Percentiles rank a stretch among this genome's conserved stretches.
Conservation (phyloP, 257 asterid species). For the Fraxinus quadrangulata region DNA sequence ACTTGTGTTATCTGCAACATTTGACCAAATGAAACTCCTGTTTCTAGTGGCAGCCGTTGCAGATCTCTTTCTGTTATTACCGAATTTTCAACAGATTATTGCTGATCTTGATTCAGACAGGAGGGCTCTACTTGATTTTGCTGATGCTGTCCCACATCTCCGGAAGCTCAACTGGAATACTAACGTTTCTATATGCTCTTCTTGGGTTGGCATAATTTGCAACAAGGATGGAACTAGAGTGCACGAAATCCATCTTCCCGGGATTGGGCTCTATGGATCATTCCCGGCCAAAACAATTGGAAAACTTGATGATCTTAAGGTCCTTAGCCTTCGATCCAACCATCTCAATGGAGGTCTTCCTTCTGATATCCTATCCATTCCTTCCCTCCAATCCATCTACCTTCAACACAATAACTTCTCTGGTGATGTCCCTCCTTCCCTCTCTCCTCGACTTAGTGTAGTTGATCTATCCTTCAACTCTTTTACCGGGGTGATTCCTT, state of each 20-base stretch:
- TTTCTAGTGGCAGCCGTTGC: conserved; percentile 32
- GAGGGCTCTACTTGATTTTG: conserved; percentile 67
- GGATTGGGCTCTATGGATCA: conserved; percentile 69
- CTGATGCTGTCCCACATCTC: conserved; percentile 59
- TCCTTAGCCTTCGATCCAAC: conserved; percentile 77
- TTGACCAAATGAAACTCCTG: conserved; percentile 44
- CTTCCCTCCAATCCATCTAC: conserved; percentile 60
- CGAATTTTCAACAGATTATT: conserved; percentile 25
- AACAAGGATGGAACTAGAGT: conserved; percentile 55
- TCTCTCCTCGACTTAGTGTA: conserved; percentile 51
- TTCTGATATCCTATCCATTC: conserved; percentile 60
- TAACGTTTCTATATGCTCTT: conserved; percentile 45
- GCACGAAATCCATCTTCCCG: conserved; percentile 72
- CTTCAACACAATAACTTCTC: conserved; percentile 85
- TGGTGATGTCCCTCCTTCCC: conserved; percentile 50
- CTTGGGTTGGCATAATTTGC: conserved; percentile 86
- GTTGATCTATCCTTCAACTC: conserved; percentile 81
- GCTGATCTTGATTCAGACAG: conserved; percentile 67
- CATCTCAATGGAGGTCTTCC: conserved; percentile 70
- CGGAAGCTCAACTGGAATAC: conserved; percentile 72
- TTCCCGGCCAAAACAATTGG: conserved; percentile 67
- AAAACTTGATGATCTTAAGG: conserved; percentile 56
- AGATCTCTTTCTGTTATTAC: conserved; percentile 33
- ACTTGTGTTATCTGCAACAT: conserved; percentile 12
- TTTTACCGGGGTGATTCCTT: conserved; percentile 63